Percentiles rank a stretch among this genome's conserved stretches.
These are phyloP conservation scores for Stylosanthes scabra DNA, from an alignment of 331 rosid species.

Conservation along the genomic window DNA sequence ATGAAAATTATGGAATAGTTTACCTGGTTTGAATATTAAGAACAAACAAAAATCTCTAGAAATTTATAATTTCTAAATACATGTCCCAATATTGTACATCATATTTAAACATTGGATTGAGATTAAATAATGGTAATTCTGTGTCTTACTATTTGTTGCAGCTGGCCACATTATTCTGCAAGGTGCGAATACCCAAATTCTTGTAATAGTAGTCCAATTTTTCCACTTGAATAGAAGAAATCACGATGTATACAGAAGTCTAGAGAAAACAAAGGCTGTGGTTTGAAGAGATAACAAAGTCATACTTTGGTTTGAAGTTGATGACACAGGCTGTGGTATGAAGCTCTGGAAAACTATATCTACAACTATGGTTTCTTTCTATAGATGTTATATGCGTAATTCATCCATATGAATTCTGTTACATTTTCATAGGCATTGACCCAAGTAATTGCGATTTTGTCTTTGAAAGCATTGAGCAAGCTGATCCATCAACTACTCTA, in stretches of 20 bases:
- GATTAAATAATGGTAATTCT: background rate
- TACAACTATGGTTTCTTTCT: constrained; percentile 3
- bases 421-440: constrained; percentile 70
- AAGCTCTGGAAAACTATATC: constrained; percentile 33
- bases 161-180: constrained; percentile 96
- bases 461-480: constrained; percentile 99
- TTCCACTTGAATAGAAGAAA: constrained; percentile 63
- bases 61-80: background rate
- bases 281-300: constrained; percentile 57
- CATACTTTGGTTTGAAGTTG: constrained; percentile 94
- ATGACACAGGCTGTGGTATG: constrained; percentile 96
- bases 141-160: constrained; percentile 41
- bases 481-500: constrained; percentile 97
- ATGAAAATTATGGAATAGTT: background rate
- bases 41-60: background rate
- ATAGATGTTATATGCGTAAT: background rate
- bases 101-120: no score
- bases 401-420: constrained; percentile 11
- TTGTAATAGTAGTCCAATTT: constrained; percentile 48
- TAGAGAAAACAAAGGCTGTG: constrained; percentile 55
- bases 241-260: constrained; percentile 54
- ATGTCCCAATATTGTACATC: background rate
- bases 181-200: constrained; percentile 70
- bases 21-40: background rate
- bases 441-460: constrained; percentile 97